Evolutionary conservation across 768 basidiomycete species (phyloP).

Genomic region (Hysterangium stoloniferum): DNA sequence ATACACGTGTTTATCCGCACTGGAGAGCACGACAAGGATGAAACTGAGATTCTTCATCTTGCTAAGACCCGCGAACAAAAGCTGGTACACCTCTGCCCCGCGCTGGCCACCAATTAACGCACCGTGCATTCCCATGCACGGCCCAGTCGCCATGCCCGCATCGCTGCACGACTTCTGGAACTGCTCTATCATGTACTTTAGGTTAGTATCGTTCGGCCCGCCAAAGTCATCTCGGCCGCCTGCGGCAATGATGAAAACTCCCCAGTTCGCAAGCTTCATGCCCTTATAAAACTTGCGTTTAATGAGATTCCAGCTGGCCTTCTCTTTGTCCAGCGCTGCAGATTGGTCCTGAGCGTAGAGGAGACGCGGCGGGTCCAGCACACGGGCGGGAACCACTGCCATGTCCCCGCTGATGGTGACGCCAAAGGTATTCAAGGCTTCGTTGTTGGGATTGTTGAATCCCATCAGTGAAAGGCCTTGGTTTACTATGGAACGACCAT

Average conservation of each 20-base stretch:
- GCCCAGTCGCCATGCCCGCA: conserved; percentile 52
- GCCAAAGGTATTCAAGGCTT: conserved; percentile 46
- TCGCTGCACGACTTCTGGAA: conserved; percentile 56
- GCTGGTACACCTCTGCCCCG: background rate
- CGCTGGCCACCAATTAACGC: conserved; percentile 43
- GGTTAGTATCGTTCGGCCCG: conserved; percentile 44
- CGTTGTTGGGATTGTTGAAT: conserved; percentile 20
- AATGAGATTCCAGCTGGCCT: conserved; percentile 69
- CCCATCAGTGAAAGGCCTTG: conserved; percentile 54
- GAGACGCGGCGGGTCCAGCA: conserved; percentile 51
- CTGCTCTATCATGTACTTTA: conserved; percentile 37
- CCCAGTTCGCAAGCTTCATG: conserved; percentile 52
- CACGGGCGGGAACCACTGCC: conserved; percentile 56
- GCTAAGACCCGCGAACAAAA: background rate
- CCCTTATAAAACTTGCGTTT: conserved; percentile 58
- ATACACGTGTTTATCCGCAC: conserved; percentile 67
- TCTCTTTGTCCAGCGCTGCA: conserved; percentile 32
- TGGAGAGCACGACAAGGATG: conserved; percentile 62
- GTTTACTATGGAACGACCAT: conserved; percentile 49
- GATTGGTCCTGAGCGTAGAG: conserved; percentile 36
- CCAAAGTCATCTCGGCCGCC: conserved; percentile 53
- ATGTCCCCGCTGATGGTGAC: conserved; percentile 49
- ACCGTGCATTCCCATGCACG: conserved; percentile 22
- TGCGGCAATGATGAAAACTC: conserved; percentile 61
- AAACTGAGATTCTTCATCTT: conserved; percentile 30